Conservation (phyloP, 2,329 filamentous ascomycete species). For the Raffaelea ambrosiae region DNA sequence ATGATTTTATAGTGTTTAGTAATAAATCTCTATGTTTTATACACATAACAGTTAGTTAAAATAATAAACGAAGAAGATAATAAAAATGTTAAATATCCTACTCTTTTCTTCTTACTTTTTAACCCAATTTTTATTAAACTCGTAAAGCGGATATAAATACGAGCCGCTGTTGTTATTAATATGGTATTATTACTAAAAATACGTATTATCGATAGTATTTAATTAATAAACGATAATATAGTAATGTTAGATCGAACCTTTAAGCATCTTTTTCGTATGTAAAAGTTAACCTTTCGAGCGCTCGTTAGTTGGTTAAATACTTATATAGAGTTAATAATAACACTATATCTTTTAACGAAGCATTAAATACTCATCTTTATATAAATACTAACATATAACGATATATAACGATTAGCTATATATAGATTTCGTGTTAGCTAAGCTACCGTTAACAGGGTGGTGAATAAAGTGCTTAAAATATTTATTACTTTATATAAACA, state of each 20-base stretch:
- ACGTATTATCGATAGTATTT: too few species aligned
- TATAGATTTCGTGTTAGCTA: too few species aligned
- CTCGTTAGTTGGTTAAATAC: not conserved
- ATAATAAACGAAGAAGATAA: not conserved
- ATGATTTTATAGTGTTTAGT: not conserved
- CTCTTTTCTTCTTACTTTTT: not conserved
- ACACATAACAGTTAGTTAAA: not conserved
- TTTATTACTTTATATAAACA: too few species aligned
- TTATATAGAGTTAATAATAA: not conserved
- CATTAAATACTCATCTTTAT: not conserved
- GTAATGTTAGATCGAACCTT: not conserved
- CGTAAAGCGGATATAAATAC: not conserved
- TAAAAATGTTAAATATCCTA: not conserved
- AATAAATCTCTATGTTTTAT: too few species aligned
- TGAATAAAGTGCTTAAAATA: too few species aligned
- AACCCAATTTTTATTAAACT: not conserved
- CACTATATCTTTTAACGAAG: not conserved
- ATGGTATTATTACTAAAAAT: too few species aligned
- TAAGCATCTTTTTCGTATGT: not conserved
- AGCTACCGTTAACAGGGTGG: too few species aligned
- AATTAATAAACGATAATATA: not conserved
- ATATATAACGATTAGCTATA: not conserved
- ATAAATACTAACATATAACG: not conserved
- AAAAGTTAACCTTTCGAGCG: not conserved
- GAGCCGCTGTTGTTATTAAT: not conserved